Evolutionary conservation across 192 early-diverging fungal genomes (phyloP).

Genomic region (Geranomyces variabilis): DNA sequence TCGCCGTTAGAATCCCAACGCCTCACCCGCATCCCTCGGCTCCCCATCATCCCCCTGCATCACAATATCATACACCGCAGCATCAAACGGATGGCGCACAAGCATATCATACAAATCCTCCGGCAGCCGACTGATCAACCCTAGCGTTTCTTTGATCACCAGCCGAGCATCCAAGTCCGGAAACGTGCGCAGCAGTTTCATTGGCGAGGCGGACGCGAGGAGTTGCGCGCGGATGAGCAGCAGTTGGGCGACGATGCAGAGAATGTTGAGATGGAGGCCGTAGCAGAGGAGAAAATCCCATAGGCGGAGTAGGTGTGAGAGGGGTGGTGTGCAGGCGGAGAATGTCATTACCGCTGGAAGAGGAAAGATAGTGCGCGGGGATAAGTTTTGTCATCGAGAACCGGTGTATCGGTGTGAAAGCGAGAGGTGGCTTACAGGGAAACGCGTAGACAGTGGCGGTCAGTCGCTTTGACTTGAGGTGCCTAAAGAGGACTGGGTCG

Average conservation of each 20-base stretch:
- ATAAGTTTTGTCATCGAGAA: not conserved
- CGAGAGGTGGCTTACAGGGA: slow-evolving; percentile 66
- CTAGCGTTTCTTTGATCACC: slow-evolving; percentile 60
- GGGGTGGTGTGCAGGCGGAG: slow-evolving; percentile 84
- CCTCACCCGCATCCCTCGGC: slow-evolving; percentile 11
- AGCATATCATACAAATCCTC: slow-evolving; percentile 75
- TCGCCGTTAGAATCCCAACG: not conserved
- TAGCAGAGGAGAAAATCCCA: slow-evolving; percentile 94
- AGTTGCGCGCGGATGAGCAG: slow-evolving; percentile 76
- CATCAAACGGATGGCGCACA: slow-evolving; percentile 78
- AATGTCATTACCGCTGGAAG: slow-evolving; percentile 85
- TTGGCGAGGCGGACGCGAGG: slow-evolving; percentile 68
- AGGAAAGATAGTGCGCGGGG: not conserved
- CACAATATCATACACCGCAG: slow-evolving; percentile 47
- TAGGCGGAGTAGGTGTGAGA: slow-evolving; percentile 78
- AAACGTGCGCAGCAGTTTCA: slow-evolving; percentile 69
- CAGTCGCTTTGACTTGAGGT: slow-evolving; percentile 71
- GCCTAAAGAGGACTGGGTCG: slow-evolving; percentile 73
- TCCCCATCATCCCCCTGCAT: slow-evolving; percentile 25
- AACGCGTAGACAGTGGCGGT: slow-evolving; percentile 86
- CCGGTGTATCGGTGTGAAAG: not conserved
- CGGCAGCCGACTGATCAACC: slow-evolving; percentile 61
- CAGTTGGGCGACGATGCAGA: slow-evolving; percentile 86
- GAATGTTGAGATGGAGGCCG: slow-evolving; percentile 91
- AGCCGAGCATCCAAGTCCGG: slow-evolving; percentile 67